A percentile compares a stretch with the other conserved stretches of the same genome.
Evolutionary conservation across 2,329 filamentous ascomycete genomes (phyloP).

Genomic region (Iodosphaeria phyllophila): DNA sequence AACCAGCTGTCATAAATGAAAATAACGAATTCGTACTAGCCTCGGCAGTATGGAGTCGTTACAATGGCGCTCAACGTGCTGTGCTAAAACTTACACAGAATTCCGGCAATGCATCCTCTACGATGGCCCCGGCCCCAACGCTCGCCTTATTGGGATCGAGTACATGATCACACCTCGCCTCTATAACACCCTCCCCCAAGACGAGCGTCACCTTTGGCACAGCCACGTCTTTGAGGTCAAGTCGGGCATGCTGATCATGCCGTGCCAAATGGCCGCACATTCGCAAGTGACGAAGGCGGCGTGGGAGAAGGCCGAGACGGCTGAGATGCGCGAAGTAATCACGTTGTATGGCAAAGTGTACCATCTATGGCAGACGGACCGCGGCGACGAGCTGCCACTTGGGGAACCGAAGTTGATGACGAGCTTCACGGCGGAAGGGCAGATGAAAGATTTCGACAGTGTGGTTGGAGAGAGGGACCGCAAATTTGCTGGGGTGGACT

Average conservation of each 20-base stretch:
- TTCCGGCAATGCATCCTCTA: slow-evolving; percentile 76
- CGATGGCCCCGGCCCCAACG: slow-evolving; percentile 46
- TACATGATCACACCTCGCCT: slow-evolving; percentile 65
- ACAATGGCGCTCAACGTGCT: too few relatives aligned
- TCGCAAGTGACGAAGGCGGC: slow-evolving; percentile 36
- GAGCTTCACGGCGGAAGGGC: slow-evolving; percentile 27
- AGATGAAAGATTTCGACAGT: slow-evolving; percentile 27
- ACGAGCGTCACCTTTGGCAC: slow-evolving; percentile 67
- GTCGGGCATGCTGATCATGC: slow-evolving; percentile 66
- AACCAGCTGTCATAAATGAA: too few relatives aligned
- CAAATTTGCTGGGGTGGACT: slow-evolving; percentile 26
- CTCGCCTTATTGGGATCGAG: slow-evolving; percentile 66
- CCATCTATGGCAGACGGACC: slow-evolving; percentile 74
- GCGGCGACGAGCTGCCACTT: slow-evolving; percentile 39
- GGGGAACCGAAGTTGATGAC: slow-evolving; percentile 35
- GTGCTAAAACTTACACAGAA: slow-evolving; percentile 23
- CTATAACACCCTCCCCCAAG: slow-evolving; percentile 42
- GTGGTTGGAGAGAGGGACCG: slow-evolving; percentile 23
- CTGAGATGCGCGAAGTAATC: slow-evolving; percentile 63
- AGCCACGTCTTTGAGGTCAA: slow-evolving; percentile 59
- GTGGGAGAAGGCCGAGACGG: slow-evolving; percentile 62
- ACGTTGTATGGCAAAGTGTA: slow-evolving; percentile 68
- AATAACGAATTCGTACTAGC: too few relatives aligned
- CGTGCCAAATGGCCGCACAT: slow-evolving; percentile 29
- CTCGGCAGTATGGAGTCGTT: too few relatives aligned